Evolutionary conservation across 192 early-diverging fungal genomes (phyloP), one percentile per base, ranked within the genome.

Genomic region (Coemansia sp.): DNA sequence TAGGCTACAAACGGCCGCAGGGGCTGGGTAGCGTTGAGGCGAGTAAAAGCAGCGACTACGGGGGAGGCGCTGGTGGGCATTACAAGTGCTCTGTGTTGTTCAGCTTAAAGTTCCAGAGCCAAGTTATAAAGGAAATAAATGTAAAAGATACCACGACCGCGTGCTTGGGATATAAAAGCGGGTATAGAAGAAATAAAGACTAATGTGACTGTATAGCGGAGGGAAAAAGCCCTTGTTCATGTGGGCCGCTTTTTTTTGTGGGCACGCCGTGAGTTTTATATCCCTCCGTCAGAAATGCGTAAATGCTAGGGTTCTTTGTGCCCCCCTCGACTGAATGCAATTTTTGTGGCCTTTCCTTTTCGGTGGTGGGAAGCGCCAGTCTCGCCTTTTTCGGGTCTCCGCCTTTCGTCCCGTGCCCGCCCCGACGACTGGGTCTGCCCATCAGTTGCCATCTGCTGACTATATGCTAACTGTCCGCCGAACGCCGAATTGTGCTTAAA

Each of bases 51-150:
- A 57, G 68, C 47, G 46, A 62, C 52, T 28, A 56, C 57, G 19
- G 57, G 53, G 25, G 74, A 59, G 26, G 59, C 67, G 60, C 73
- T 65, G 68, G 58, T 62, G 49, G 65, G 65, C 71, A 74, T 74
- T 57, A 64, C 61, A 71, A 15, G 31, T 17, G 47, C 42, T 10
- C 10, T 38, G 34, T n/a, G 50, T 34, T 26, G 31, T 42, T 47
- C 58, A 8, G 31, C 40, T 42, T 42, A 15, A 15, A 42, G 40
- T 42, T 6, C 40, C 40, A 42, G 6, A n/a, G 11, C 11, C 11
- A 15, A 2, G 40, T 9, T 42, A 26, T 26, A 26, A 26, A 42
- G 40, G 15, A 42, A 15, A 42, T 9, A 42, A 42, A n/a, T 42
- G 40, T 42, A 42, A 51, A 58, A 22, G 25, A 25, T 31, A 54